Conservation (phyloP, 2,329 filamentous ascomycete genomes). For the Mycogone perniciosa region DNA sequence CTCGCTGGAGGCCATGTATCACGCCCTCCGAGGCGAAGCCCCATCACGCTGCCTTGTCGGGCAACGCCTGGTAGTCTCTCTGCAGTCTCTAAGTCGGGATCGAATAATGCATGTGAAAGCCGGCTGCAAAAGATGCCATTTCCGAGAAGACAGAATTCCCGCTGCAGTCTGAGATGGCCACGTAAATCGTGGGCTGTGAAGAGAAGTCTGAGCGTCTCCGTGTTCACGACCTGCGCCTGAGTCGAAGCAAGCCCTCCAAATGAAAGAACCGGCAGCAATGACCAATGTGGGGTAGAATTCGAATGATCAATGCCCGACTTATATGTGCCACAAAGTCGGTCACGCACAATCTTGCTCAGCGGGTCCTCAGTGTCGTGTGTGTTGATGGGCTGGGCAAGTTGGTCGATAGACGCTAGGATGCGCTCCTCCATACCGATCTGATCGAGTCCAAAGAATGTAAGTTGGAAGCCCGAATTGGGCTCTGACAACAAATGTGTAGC, state of each 20-base stretch:
- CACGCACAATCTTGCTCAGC: conserved; percentile 35
- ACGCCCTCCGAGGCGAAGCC: conserved; percentile 72
- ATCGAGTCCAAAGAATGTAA: conserved; percentile 38
- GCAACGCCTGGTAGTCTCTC: conserved; percentile 66
- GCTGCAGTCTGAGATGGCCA: conserved; percentile 67
- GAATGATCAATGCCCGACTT: conserved; percentile 15
- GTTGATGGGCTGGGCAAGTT: conserved; percentile 30
- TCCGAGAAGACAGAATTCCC: conserved; percentile 75
- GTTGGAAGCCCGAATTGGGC: conserved; percentile 9
- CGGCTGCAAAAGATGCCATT: conserved; percentile 78
- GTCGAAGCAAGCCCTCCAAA: conserved; percentile 66
- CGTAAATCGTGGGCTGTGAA: conserved; percentile 68
- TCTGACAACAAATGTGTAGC: not conserved
- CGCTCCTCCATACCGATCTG: conserved; percentile 40
- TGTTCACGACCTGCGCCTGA: conserved; percentile 72
- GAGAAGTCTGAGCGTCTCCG: conserved; percentile 66
- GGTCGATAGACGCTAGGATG: conserved; percentile 45
- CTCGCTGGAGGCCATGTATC: conserved; percentile 89
- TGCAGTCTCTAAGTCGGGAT: conserved; percentile 71
- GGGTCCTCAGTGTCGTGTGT: conserved; percentile 25
- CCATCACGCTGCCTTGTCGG: conserved; percentile 65
- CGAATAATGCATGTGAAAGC: conserved; percentile 77
- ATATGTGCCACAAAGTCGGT: conserved; percentile 29
- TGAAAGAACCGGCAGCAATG: conserved; percentile 61
- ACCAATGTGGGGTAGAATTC: conserved; percentile 48